phyloP scores from a whole-genome alignment of 108 stramenopile genomes.

The Cyclostephanos tholiformis region DNA sequence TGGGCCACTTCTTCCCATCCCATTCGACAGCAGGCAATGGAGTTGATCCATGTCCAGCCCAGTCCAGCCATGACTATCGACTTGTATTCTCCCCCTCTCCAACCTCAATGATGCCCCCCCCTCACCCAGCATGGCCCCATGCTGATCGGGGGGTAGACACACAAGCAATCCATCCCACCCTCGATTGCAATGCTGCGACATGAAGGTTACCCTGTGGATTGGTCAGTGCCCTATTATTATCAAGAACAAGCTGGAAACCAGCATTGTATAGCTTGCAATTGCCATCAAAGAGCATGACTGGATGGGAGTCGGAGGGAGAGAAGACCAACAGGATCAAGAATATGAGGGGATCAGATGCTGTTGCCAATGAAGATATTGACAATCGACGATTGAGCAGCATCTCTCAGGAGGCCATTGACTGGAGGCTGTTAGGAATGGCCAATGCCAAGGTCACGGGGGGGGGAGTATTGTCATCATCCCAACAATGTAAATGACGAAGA shows the following conservation, averaged over 20 bases:
- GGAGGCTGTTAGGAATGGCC: too few relatives aligned
- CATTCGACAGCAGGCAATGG: too few relatives aligned
- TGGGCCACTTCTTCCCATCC: too few relatives aligned
- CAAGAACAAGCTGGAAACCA: conserved; percentile 64
- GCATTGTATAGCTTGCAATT: conserved; percentile 73
- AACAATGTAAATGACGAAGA: too few relatives aligned
- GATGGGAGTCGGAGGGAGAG: conserved; percentile 41
- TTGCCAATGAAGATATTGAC: too few relatives aligned
- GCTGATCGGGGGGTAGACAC: conserved; percentile 9
- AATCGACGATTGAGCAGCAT: too few relatives aligned
- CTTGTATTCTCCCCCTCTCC: conserved; percentile 31
- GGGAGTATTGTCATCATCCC: too few relatives aligned
- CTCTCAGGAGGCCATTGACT: too few relatives aligned
- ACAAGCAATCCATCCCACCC: conserved; percentile 35
- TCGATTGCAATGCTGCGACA: conserved; percentile 50
- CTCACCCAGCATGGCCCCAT: background rate
- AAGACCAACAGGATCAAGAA: conserved; percentile 46
- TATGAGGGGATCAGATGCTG: too few relatives aligned
- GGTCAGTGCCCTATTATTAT: conserved; percentile 43
- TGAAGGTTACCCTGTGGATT: conserved; percentile 47
- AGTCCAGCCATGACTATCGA: conserved; percentile 39
- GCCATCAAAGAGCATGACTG: conserved; percentile 75
- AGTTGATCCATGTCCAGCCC: conserved; percentile 20
- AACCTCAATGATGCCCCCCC: background rate
- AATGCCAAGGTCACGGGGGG: too few relatives aligned